phyloP scores from a whole-genome alignment of 371 early-diverging fungal species.

The Synchytrium microbalum region DNA sequence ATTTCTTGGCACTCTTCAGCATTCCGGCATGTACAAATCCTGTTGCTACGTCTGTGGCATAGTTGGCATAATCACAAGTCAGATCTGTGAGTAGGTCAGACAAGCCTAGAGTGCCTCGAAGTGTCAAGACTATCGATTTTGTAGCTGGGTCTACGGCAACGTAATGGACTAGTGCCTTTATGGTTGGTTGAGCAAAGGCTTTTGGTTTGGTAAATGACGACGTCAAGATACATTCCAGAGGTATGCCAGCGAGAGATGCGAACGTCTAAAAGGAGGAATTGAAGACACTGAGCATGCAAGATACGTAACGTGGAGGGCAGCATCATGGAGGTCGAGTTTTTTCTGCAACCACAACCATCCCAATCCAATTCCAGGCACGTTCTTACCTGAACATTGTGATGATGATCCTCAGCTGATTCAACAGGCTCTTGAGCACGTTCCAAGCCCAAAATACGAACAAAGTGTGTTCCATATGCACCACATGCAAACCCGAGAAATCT shows the following conservation, averaged over 20 bases:
- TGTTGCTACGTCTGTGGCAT: slow-evolving; percentile 6
- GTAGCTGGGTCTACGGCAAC: slow-evolving; percentile 72
- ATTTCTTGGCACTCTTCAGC: slow-evolving; percentile 19
- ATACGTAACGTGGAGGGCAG: too few relatives aligned
- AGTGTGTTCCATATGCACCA: slow-evolving; percentile 27
- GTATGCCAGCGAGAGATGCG: background rate
- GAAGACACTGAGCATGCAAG: too few relatives aligned
- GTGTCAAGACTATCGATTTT: slow-evolving; percentile 68
- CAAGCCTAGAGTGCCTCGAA: slow-evolving; percentile 81
- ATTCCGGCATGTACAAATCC: slow-evolving; percentile 28
- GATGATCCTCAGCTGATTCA: background rate
- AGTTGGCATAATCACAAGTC: slow-evolving; percentile 58
- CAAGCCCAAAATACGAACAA: slow-evolving; percentile 24
- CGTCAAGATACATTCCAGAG: background rate
- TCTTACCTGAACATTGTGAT: background rate
- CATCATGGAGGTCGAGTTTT: background rate
- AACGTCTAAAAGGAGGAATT: background rate
- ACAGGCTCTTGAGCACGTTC: background rate
- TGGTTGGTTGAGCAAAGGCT: slow-evolving; percentile 31
- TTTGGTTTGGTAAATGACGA: background rate
- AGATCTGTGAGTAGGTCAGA: slow-evolving; percentile 78
- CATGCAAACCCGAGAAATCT: slow-evolving; percentile 25
- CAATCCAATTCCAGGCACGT: background rate
- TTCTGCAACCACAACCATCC: background rate
- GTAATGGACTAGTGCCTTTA: slow-evolving; percentile 75